Conservation (phyloP, 192 early-diverging fungal species). For the Phlyctochytrium bullatum region DNA sequence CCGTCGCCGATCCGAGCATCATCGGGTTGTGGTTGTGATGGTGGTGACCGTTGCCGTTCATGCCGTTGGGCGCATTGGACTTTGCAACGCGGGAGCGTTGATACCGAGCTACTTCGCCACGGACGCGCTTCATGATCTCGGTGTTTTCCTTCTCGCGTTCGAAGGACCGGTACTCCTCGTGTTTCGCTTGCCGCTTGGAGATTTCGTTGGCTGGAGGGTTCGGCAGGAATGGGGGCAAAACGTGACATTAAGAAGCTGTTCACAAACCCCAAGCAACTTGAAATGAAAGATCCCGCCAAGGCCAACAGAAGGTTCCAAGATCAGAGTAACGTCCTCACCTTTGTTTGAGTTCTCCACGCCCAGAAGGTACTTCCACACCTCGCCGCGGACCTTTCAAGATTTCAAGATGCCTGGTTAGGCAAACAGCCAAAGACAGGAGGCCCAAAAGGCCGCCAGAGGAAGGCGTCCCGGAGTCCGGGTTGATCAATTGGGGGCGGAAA, state of each 20-base stretch:
- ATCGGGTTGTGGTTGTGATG: too few species aligned
- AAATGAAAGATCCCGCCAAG: too few species aligned
- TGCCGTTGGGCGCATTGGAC: conserved; percentile 1
- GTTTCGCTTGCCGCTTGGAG: conserved; percentile 54
- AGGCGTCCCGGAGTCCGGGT: background rate
- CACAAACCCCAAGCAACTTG: too few species aligned
- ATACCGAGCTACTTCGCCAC: conserved; percentile 54
- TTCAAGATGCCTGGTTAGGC: too few species aligned
- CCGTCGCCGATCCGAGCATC: background rate
- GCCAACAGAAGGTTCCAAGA: too few species aligned
- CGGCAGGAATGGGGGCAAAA: background rate
- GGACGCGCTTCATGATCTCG: conserved; percentile 71
- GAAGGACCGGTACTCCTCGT: conserved; percentile 65
- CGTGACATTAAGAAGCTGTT: too few species aligned
- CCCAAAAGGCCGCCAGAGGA: background rate
- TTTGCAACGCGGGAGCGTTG: background rate
- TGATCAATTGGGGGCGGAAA: background rate
- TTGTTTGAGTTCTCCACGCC: conserved; percentile 79
- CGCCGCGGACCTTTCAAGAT: conserved; percentile 50
- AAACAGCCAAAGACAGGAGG: background rate
- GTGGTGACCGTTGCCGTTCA: conserved; percentile 1
- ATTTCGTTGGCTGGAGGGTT: conserved; percentile 61
- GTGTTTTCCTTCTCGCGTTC: conserved; percentile 58
- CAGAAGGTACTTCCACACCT: conserved; percentile 85
- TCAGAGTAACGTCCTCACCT: conserved; percentile 47